phyloP scores from a whole-genome alignment of 495 filamentous ascomycete species.

The Hypoxylon crocopeplum region DNA sequence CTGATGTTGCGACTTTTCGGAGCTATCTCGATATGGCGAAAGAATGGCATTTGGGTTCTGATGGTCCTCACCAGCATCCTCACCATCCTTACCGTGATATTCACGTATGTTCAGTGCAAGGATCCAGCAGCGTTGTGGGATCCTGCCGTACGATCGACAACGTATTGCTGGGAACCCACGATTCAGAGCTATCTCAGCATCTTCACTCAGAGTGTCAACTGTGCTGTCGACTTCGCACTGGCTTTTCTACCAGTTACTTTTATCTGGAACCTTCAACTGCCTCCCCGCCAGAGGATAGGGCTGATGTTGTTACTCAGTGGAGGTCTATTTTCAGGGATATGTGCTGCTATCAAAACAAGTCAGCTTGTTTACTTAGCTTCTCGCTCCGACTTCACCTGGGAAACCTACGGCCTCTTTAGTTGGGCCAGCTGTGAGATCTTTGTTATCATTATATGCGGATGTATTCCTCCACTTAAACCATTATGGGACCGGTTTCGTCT shows the following conservation, averaged over 20 bases:
- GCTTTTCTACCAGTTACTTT: slow-evolving; percentile 15
- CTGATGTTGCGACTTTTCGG: slow-evolving; percentile 19
- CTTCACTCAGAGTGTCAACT: not conserved
- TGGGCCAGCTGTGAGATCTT: slow-evolving; percentile 21
- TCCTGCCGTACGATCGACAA: not conserved
- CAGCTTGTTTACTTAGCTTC: not conserved
- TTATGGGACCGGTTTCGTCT: slow-evolving; percentile 3
- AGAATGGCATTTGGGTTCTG: slow-evolving; percentile 5
- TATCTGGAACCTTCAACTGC: slow-evolving; percentile 17
- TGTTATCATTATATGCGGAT: slow-evolving; percentile 22
- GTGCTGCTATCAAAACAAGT: slow-evolving; percentile 26
- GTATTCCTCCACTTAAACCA: slow-evolving; percentile 21
- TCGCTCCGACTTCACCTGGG: slow-evolving; percentile 6
- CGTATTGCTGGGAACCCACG: slow-evolving; percentile 20
- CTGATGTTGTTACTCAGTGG: slow-evolving; percentile 9
- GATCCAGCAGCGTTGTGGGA: slow-evolving; percentile 26
- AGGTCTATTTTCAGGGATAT: slow-evolving; percentile 22
- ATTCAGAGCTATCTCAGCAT: not conserved
- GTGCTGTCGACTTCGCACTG: slow-evolving; percentile 13
- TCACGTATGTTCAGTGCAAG: slow-evolving; percentile 26
- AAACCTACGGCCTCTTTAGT: slow-evolving; percentile 5
- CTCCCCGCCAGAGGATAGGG: not conserved
- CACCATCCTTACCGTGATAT: slow-evolving; percentile 1
- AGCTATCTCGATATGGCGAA: slow-evolving; percentile 9
- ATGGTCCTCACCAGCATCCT: slow-evolving; percentile 9